Evolutionary conservation across 306 rosid genomes (phyloP).

Genomic region (Trifolium pratense): DNA sequence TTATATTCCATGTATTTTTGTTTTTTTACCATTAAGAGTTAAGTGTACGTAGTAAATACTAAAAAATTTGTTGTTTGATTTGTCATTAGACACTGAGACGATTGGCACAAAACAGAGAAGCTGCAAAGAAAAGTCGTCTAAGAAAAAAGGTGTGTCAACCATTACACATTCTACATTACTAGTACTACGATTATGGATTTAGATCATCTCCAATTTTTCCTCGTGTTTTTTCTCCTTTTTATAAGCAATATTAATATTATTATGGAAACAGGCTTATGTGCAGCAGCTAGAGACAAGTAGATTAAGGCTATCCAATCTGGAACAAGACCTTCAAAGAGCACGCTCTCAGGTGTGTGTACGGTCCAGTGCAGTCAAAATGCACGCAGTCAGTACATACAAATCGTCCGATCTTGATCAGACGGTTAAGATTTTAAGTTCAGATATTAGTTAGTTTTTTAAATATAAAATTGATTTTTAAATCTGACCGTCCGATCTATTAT

Average conservation of each 20-base stretch:
- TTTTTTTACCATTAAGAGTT: neutral
- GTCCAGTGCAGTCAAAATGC: no score
- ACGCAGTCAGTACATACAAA: no score
- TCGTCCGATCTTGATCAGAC: no score
- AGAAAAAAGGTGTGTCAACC: constrained; percentile 76
- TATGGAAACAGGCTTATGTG: constrained; percentile 74
- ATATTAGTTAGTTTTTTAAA: no score
- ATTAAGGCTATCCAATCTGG: constrained; percentile 79
- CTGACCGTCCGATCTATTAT: no score
- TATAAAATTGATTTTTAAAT: no score
- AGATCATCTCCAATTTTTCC: no score
- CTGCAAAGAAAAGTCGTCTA: constrained; percentile 92
- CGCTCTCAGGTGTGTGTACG: constrained; percentile 98
- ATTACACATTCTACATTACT: neutral
- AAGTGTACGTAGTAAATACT: no score
- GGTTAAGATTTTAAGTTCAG: no score
- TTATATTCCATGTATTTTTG: neutral
- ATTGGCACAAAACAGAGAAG: constrained; percentile 95
- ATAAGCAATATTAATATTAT: no score
- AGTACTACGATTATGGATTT: no score
- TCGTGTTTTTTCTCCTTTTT: no score
- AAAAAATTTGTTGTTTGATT: constrained; percentile 24
- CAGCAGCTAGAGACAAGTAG: constrained; percentile 91
- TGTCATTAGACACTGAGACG: constrained; percentile 78
- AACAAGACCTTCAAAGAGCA: constrained; percentile 88